Evolutionary conservation across 148 eudicot genomes (phyloP), one percentile per base, ranked within the genome.

Genomic region (Vaccinium vitisidaea): DNA sequence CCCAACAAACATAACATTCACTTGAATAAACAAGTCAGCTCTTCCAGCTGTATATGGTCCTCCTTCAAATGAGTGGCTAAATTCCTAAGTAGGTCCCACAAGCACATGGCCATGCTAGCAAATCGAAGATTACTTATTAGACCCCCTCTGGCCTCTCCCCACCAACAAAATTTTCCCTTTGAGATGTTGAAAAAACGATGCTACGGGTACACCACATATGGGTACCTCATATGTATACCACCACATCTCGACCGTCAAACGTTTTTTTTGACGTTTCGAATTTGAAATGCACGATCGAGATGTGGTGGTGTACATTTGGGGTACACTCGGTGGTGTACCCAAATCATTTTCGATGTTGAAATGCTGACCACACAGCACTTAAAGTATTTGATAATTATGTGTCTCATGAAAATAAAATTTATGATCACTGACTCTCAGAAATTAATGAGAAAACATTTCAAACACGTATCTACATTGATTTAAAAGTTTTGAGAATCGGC

Each of bases 51-150:
- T 30, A 10, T 61, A n/a, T n/a, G 52, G 71, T 58, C 82, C 27
- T 49, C 49, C 55, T 36, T 43, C 30, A 61, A 43, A 80, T 80
- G 83, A 80, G 74, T 80, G 73, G 46, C 73, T 27, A 3, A 61
- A 61, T n/a, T 52, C 71, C 16, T 4, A 15, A 1, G 23, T 81
- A 8, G 83, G 74, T 67, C 75, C 83, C 75, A 46, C 75, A 1
- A 16, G 48, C 83, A 81, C 83, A 81, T 81, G 83, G 83, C 83
- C 75, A 65, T 18, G 39, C 50, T 53, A 81, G 39, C 83, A 43
- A 81, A 43, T 81, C n/a, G 23, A 81, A 77, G 74, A 65, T 63
- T 63, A 71, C 75, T 39, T 79, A 2, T 63, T 8, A 23, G 67
- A 7, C 46, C 46, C 55, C 67, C 67, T 23, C 25, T n/a, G 25